Conservation (phyloP, 257 asterid genomes). For the Eucommia ulmoides region DNA sequence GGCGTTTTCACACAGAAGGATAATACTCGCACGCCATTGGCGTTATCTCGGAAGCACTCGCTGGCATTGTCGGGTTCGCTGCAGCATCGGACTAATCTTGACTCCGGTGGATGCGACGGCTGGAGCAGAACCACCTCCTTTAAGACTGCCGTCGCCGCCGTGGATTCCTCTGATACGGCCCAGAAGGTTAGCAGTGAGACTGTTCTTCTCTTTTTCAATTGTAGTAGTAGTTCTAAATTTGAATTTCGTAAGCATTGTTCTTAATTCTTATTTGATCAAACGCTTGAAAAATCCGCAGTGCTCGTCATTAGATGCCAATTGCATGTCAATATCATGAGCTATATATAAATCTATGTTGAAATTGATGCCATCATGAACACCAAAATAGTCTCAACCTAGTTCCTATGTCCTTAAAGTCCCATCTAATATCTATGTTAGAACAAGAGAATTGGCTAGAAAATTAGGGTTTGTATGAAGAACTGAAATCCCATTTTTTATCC, state of each 20-base stretch:
- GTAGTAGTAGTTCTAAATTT: too few species aligned
- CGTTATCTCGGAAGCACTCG: slow-evolving; percentile 24
- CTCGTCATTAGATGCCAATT: neutral
- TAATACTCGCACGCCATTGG: slow-evolving; percentile 15
- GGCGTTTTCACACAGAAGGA: slow-evolving; percentile 13
- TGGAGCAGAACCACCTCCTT: slow-evolving; percentile 26
- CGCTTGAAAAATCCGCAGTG: neutral
- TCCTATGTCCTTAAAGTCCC: too few species aligned
- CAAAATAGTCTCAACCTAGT: too few species aligned
- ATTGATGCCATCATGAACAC: too few species aligned
- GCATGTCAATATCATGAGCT: neutral
- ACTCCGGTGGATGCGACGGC: slow-evolving; percentile 11
- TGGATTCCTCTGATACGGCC: slow-evolving; percentile 53
- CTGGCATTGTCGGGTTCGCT: slow-evolving; percentile 22
- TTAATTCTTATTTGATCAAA: neutral
- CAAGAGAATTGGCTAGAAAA: too few species aligned
- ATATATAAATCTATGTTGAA: neutral
- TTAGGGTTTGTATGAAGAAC: neutral
- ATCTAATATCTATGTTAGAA: too few species aligned
- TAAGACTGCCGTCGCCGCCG: slow-evolving; percentile 55
- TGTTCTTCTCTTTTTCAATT: slow-evolving; percentile 1
- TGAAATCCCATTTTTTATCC: neutral
- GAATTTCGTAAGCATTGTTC: too few species aligned
- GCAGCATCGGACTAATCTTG: slow-evolving; percentile 15
- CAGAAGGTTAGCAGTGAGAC: slow-evolving; percentile 47